These are phyloP conservation scores for Pleurostoma richardsiae DNA, from an alignment of 2,329 filamentous ascomycete species.

Conservation along the genomic window DNA sequence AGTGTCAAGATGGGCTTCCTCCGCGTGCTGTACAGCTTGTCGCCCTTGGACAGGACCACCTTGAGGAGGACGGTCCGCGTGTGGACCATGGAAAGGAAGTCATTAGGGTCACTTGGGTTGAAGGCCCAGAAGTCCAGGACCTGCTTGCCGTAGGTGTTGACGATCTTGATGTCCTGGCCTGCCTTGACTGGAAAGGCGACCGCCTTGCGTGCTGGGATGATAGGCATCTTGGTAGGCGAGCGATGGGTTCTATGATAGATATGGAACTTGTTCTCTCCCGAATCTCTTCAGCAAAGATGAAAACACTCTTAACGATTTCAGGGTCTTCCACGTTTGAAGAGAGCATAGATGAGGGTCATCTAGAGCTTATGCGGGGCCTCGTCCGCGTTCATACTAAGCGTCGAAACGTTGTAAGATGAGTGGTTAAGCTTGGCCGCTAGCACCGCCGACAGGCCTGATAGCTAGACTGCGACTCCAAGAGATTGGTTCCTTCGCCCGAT, in stretches of 20 bases:
- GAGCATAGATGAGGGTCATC: neutral
- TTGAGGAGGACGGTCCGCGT: constrained; percentile 24
- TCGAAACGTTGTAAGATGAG: neutral
- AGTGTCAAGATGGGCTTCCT: constrained; percentile 29
- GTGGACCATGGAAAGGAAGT: constrained; percentile 32
- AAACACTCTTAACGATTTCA: constrained; percentile 9
- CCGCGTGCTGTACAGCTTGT: constrained; percentile 27
- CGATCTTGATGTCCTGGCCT: constrained; percentile 35
- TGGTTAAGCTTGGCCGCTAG: neutral
- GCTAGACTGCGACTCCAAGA: neutral
- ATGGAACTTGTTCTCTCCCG: no score
- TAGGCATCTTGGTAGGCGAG: constrained; percentile 7
- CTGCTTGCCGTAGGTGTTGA: constrained; percentile 42
- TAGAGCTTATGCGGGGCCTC: neutral
- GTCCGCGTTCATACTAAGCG: neutral
- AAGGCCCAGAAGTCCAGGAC: constrained; percentile 46
- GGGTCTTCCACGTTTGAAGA: constrained; percentile 7
- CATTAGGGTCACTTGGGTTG: constrained; percentile 23
- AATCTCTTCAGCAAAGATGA: neutral
- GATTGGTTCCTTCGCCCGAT: neutral
- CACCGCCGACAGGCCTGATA: neutral
- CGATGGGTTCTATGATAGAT: neutral
- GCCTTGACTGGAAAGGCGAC: constrained; percentile 28
- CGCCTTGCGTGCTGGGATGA: constrained; percentile 35
- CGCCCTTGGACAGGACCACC: constrained; percentile 19